Base-by-base conservation (phyloP, 305 asterid species). In the Fraxinus velutina region DNA sequence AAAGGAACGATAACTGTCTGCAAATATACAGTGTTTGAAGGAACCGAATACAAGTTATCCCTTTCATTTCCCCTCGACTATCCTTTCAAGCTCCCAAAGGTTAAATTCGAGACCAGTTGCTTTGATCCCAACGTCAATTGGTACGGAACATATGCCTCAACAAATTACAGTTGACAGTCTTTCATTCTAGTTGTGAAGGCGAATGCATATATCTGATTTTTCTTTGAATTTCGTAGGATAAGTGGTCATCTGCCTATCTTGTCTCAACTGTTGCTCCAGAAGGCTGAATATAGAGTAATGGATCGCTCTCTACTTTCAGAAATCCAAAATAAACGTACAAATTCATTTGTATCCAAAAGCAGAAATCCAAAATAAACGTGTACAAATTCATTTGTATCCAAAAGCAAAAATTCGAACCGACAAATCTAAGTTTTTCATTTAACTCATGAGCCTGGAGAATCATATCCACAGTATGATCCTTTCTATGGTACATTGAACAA, bases 171-270 rank as follows among this genome's bases (percentile, higher is more conserved):
- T 97, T 92, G 27, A 36, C 29, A 29, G 75, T 13, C 39, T 73
- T 17, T 76, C n/a, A 37, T 6, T 60, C 47, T 13, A 19, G 71
- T 36, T 80, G 64, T 12, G 19, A n/a, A 29, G 29, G 42, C 2
- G 47, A 32, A 32, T 29, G 4, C 37, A 7, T 62, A 19, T 12
- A 52, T 32, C 64, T 55, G 57, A 76, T 32, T 64, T 1, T 7
- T 33, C 75, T 8, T 3, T 6, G 13, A 37, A 10, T 44, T 55
- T 50, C n/a, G 64, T 75, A 92, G 94, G 99, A 93, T 80, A 93
- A 93, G 83, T 92, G 98, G 99, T 95, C 98, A 62, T 95, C 99
- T 76, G 97, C 97, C 6, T 95, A 92, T 84, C 64, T n/a, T 52
- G 24, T 17, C 64, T 52, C 64, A 52, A 52, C 64, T n/a, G 9